phyloP scores from a whole-genome alignment of 176 grass and related monocot genomes.

The Oryza rufipogon region DNA sequence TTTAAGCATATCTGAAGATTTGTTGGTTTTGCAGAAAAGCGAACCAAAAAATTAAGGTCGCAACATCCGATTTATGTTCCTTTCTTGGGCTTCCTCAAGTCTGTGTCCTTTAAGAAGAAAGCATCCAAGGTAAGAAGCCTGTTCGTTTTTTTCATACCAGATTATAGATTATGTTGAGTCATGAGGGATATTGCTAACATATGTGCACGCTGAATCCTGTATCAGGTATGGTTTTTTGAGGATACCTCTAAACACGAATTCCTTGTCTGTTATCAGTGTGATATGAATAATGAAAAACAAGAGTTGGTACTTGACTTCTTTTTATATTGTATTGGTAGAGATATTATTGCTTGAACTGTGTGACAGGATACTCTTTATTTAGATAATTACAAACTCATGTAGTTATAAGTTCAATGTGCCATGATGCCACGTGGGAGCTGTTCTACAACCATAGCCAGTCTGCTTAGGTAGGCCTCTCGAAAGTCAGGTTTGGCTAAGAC shows the following conservation, averaged over 20 bases:
- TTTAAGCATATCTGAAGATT: slow-evolving; percentile 16
- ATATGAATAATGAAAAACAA: slow-evolving; percentile 11
- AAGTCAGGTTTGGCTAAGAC: not conserved
- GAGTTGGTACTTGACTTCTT: not conserved
- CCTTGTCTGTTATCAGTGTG: not conserved
- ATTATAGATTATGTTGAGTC: not conserved
- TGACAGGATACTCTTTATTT: not conserved
- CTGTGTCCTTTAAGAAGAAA: slow-evolving; percentile 67
- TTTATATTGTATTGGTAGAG: slow-evolving; percentile 10
- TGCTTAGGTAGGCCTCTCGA: not conserved
- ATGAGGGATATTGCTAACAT: not conserved
- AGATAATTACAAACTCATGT: not conserved
- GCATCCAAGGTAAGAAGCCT: slow-evolving; percentile 44
- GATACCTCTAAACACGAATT: not conserved
- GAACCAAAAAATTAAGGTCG: slow-evolving; percentile 42
- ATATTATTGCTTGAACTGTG: slow-evolving; percentile 22
- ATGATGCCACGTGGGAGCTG: not conserved
- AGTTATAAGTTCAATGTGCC: not conserved
- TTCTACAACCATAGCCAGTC: not conserved
- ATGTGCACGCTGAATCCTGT: slow-evolving; percentile 10
- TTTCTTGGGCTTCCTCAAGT: slow-evolving; percentile 70
- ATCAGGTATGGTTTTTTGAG: slow-evolving; percentile 33
- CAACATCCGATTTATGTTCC: slow-evolving; percentile 45
- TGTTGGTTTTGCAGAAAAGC: slow-evolving; percentile 59
- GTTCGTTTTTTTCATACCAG: slow-evolving; percentile 10